These are phyloP conservation scores for Aleurites moluccanus DNA, from an alignment of 441 rosid species.

Conservation along the genomic window DNA sequence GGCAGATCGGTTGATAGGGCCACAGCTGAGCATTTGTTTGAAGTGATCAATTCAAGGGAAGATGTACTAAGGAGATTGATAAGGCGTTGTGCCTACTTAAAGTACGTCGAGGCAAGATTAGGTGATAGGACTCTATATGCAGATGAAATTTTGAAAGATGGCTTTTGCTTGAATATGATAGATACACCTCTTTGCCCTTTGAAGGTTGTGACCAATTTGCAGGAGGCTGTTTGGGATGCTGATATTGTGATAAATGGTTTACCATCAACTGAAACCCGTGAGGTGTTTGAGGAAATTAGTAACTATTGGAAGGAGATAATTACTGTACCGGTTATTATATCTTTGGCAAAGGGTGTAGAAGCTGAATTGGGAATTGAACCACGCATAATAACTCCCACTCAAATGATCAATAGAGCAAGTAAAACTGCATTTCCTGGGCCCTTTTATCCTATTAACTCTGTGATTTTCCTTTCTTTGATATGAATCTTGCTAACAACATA, in stretches of 20 bases:
- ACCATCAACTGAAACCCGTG: constrained; percentile 84
- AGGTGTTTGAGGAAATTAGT: constrained; percentile 89
- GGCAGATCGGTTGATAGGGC: constrained; percentile 66
- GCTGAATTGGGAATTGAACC: constrained; percentile 81
- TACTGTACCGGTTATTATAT: constrained; percentile 68
- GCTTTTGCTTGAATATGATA: constrained; percentile 94
- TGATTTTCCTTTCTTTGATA: not conserved
- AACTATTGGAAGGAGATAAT: constrained; percentile 89
- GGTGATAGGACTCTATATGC: constrained; percentile 88
- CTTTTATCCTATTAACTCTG: constrained; percentile 71
- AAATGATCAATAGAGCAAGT: constrained; percentile 79
- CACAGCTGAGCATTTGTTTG: constrained; percentile 86
- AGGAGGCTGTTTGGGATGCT: constrained; percentile 99
- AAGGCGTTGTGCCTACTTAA: constrained; percentile 90
- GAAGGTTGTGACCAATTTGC: constrained; percentile 92
- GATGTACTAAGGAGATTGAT: constrained; percentile 91
- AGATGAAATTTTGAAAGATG: constrained; percentile 94
- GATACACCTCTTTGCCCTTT: constrained; percentile 91
- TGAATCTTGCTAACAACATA: not conserved
- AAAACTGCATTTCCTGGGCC: constrained; percentile 40
- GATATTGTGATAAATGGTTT: constrained; percentile 91
- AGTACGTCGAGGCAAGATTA: constrained; percentile 92
- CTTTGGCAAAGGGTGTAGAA: constrained; percentile 91
- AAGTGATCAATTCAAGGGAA: constrained; percentile 94
- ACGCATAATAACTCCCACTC: constrained; percentile 74